Percentiles rank a stretch among this genome's conserved stretches.
Evolutionary conservation across 1,284 basidiomycete species (phyloP).

Genomic region (Apiotrichum siamense): DNA sequence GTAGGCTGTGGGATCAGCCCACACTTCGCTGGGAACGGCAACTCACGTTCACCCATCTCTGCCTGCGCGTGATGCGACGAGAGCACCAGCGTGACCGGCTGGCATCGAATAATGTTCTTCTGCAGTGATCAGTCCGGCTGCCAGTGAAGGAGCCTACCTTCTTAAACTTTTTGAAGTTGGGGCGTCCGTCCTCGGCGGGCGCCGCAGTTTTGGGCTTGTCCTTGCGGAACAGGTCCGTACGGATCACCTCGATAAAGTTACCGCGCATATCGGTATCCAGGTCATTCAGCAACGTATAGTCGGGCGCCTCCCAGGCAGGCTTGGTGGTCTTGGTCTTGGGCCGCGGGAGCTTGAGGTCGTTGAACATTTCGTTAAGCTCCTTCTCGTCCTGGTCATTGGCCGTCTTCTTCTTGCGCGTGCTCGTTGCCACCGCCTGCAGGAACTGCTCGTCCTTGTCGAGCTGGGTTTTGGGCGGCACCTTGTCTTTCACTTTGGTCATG

Average conservation of each 20-base stretch:
- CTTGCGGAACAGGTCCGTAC: constrained; percentile 42
- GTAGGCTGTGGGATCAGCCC: constrained; percentile 25
- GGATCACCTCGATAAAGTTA: constrained; percentile 75
- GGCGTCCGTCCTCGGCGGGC: constrained; percentile 53
- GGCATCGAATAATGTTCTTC: constrained; percentile 35
- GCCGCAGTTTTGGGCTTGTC: constrained; percentile 46
- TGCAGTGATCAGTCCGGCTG: constrained; percentile 11
- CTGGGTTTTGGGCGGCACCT: not conserved
- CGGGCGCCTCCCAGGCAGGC: constrained; percentile 19
- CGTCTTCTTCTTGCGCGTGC: constrained; percentile 29
- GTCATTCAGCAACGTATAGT: constrained; percentile 55
- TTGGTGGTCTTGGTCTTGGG: constrained; percentile 51
- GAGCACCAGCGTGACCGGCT: constrained; percentile 34
- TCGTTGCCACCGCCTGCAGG: constrained; percentile 33
- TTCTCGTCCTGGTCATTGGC: too few relatives aligned
- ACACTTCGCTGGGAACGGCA: too few relatives aligned
- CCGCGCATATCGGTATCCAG: constrained; percentile 70
- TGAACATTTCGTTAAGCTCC: constrained; percentile 73
- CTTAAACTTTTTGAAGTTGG: constrained; percentile 83
- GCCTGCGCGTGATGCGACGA: constrained; percentile 28
- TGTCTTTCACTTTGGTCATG: not conserved
- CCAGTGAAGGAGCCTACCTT: constrained; percentile 54
- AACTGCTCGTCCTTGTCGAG: constrained; percentile 38
- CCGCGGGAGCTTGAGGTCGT: constrained; percentile 68
- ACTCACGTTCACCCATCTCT: constrained; percentile 43